phyloP scores from a whole-genome alignment of 2,329 filamentous ascomycete genomes.

The Scedosporium dehoogii region DNA sequence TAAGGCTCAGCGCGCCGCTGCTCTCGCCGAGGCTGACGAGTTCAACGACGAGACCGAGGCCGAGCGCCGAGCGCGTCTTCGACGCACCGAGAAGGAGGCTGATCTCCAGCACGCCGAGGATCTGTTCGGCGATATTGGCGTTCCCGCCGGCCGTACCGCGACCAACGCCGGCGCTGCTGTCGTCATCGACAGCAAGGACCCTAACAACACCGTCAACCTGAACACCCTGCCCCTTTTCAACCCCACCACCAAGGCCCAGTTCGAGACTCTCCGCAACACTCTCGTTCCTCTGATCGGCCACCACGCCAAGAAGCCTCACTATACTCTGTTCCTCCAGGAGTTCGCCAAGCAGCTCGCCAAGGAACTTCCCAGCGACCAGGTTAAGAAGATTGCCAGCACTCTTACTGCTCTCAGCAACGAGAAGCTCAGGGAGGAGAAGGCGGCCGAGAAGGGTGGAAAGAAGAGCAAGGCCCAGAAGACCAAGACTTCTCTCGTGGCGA shows the following conservation, averaged over 20 bases:
- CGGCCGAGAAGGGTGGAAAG: constrained; percentile 86
- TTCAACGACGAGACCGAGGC: constrained; percentile 59
- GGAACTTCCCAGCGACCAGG: constrained; percentile 82
- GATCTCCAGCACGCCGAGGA: constrained; percentile 88
- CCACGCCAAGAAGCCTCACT: constrained; percentile 82
- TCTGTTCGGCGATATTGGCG: constrained; percentile 69
- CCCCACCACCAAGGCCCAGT: constrained; percentile 78
- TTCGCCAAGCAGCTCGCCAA: constrained; percentile 80
- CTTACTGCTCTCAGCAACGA: constrained; percentile 91
- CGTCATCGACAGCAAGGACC: constrained; percentile 61
- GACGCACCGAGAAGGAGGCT: constrained; percentile 72
- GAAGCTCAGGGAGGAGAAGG: constrained; percentile 98
- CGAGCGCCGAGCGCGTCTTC: constrained; percentile 63
- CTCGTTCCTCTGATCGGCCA: constrained; percentile 67
- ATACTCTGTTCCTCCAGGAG: constrained; percentile 81
- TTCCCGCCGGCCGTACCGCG: constrained; percentile 55
- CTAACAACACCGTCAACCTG: constrained; percentile 72
- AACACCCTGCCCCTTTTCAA: constrained; percentile 76
- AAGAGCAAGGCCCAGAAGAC: constrained; percentile 96
- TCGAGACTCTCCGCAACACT: constrained; percentile 66
- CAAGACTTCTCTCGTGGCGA: constrained; percentile 71
- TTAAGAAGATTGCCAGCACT: constrained; percentile 87
- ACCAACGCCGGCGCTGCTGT: constrained; percentile 57
- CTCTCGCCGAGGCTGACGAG: constrained; percentile 41
- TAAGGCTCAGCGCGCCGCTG: constrained; percentile 49